Percentiles rank a stretch among this genome's conserved stretches.
phyloP scores from a whole-genome alignment of 148 eudicot genomes.

The Limonium bicolor region DNA sequence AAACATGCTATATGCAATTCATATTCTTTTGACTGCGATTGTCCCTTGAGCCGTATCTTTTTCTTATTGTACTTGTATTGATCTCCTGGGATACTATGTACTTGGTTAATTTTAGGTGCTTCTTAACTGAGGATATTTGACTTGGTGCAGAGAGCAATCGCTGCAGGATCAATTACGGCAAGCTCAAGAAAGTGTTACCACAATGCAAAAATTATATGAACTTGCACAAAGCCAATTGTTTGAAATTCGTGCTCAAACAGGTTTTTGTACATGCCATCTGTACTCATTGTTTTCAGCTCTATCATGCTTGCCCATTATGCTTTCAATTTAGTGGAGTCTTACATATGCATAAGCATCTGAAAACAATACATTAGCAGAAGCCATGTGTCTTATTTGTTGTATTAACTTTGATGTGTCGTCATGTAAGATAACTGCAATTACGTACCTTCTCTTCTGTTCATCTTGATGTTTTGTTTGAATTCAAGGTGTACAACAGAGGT shows the following conservation, averaged over 20 bases:
- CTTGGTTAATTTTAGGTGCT: not conserved
- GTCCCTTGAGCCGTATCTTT: no score
- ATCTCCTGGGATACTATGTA: not conserved
- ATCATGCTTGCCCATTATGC: not conserved
- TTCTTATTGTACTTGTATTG: not conserved
- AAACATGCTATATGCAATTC: no score
- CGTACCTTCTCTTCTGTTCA: no score
- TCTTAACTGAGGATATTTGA: slow-evolving; percentile 7
- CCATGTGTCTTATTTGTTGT: no score
- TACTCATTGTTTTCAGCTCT: not conserved
- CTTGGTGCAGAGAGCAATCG: slow-evolving; percentile 64
- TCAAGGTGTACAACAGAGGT: no score
- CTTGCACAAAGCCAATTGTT: slow-evolving; percentile 97
- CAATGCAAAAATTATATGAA: slow-evolving; percentile 89
- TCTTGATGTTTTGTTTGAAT: no score
- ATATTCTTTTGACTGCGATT: no score
- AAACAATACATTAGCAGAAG: not conserved
- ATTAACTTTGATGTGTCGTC: no score
- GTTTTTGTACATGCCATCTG: slow-evolving; percentile 21
- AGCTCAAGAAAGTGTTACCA: slow-evolving; percentile 92
- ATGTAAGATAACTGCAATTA: no score
- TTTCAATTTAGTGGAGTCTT: not conserved
- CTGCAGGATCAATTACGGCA: slow-evolving; percentile 93
- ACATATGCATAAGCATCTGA: not conserved
- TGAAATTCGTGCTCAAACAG: slow-evolving; percentile 95